Base-by-base conservation (phyloP, 352 stramenopile genomes). In the Phytophthora litchii region DNA sequence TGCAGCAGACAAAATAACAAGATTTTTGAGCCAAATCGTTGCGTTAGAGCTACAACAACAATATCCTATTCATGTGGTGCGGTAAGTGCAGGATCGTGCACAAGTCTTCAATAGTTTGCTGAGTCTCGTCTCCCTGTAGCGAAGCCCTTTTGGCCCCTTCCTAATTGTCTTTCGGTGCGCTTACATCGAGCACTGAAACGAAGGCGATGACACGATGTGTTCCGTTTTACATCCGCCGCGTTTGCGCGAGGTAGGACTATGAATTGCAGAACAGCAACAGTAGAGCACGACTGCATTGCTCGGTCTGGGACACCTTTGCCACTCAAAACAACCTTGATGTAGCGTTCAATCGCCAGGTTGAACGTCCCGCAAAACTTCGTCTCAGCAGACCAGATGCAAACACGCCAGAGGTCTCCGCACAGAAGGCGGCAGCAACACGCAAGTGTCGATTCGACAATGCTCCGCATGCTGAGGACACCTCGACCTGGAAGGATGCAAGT, bases 141-240 rank as follows among this genome's bases (percentile, higher is more conserved):
- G n/a, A n/a, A n/a, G n/a, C n/a, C n/a, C n/a, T n/a, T n/a, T n/a
- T 27, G 5, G 23, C 5, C 23, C 5, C 23, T 27, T 27, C 5
- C 23, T 27, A 27, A 5, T 27, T 5, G 23, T 27, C 23, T 65
- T 65, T 65, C 57, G 57, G 49, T 65, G 56, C n/a, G 48, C 40
- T 60, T 47, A 32, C 43, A 4, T 46, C 46, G 56, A 60, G 31
- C 20, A 66, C 42, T 51, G 49, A 61, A 66, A 61, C 57, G 21
- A 53, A 57, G 34, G 23, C 52, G 32, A 60, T 29, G 10, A n/a
- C 16, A 41, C 49, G 36, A 46, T 32, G 37, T 59, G 55, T 52
- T 51, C 46, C 31, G 34, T 57, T 63, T 57, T 31, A 56, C 41
- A 48, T 59, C 56, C 43, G 16, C 53, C 34, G n/a, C 47, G 19